Evolutionary conservation across 2,329 filamentous ascomycete genomes (phyloP), one percentile per base, ranked within the genome.

Genomic region (Sporothrix curviconia): DNA sequence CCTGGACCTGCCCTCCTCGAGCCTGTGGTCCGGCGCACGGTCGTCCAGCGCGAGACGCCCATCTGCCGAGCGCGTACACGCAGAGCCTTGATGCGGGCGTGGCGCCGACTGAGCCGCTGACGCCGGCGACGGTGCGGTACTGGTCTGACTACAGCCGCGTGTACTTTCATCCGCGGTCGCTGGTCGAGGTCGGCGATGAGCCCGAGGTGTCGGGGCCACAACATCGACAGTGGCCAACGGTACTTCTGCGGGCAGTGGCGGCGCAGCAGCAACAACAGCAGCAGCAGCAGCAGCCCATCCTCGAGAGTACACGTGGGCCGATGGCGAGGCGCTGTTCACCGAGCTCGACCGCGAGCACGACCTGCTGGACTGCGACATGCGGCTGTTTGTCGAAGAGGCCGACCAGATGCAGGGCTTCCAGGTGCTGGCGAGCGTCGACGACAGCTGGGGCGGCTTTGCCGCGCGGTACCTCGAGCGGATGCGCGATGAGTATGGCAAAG

Each of bases 131-230:
- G 11, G 88, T 97, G n/a, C 83, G 90, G 55, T 97, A 94, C 74
- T 99, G 94, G 92, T 95, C 91, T 32, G 94, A 99, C 71, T 97
- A 91, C 72, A 95, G 90, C 64, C 84, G 90, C 25, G 82, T 94
- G n/a, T 99, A 85, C 72, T 96, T 89, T 69, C 92, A 97, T 68
- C 94, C 94, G 8, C 84, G 83, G 56, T 96, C 91, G 12, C 82
- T 96, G 55, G 79, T 95, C 9, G 92, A 95, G 68, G 77, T 97
- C 14, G 62, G 61, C 12, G 58, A 60, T 49, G 61, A 61, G 61
- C 61, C 60, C 8, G 58, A 59, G 46, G 25, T 40, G 4, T 22
- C 51, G 15, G 43, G 34, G 8, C n/a, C 54, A 3, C 42, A 15
- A n/a, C n/a, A n/a, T n/a, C n/a, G 19, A 4, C 19, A 1, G 12